A percentile compares a stretch with the other conserved stretches of the same genome.
These are phyloP conservation scores for Zygosaccharomyces pseudobailii DNA, from an alignment of 1,139 yeast species.

Conservation along the genomic window DNA sequence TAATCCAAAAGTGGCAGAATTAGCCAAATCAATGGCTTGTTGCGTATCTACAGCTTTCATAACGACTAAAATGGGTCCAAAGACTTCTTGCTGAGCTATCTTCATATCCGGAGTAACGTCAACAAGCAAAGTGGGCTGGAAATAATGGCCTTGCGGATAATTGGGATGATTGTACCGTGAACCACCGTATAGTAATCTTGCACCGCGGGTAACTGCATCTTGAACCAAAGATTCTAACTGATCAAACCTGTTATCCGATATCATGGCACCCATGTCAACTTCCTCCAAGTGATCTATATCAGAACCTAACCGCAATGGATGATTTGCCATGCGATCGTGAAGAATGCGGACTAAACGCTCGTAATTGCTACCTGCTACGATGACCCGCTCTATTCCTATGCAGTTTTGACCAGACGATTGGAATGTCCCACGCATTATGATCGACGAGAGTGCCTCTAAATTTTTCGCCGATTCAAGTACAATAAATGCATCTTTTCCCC, in stretches of 20 bases:
- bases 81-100: conserved; percentile 84
- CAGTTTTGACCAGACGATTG: conserved; percentile 98
- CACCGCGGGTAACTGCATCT: conserved; percentile 80
- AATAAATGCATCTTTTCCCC: conserved; percentile 90
- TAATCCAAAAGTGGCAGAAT: conserved; percentile 82
- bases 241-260: conserved; percentile 68
- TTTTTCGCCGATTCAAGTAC: conserved; percentile 70
- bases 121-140: conserved; percentile 78
- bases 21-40: conserved; percentile 72
- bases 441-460: conserved; percentile 61
- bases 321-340: conserved; percentile 48
- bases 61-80: conserved; percentile 83
- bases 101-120: conserved; percentile 76
- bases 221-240: conserved; percentile 58
- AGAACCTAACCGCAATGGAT: conserved; percentile 67
- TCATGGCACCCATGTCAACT: conserved; percentile 95
- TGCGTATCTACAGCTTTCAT: conserved; percentile 64
- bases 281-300: conserved; percentile 86
- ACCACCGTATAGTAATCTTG: conserved; percentile 75
- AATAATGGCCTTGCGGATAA: conserved; percentile 92
- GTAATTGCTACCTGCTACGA: conserved; percentile 67
- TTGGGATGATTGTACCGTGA: conserved; percentile 75
- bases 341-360: conserved; percentile 55
- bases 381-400: conserved; percentile 92
- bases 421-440: conserved; percentile 88